These are phyloP conservation scores for Solanum microdontum DNA, from an alignment of 257 asterid genomes.

Conservation along the genomic window DNA sequence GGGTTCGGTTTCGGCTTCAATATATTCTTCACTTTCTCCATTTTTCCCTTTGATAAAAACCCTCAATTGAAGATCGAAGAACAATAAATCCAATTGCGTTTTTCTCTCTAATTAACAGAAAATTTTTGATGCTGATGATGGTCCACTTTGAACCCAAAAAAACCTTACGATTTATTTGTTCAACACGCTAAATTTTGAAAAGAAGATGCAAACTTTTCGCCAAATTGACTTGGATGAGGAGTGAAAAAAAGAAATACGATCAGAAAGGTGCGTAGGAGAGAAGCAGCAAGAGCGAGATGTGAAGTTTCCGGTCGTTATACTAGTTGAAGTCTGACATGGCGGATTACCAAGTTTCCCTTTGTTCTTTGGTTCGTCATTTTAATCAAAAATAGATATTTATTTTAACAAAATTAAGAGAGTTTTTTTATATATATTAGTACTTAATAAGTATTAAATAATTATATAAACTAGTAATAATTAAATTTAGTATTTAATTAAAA, in stretches of 20 bases:
- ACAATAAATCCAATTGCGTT: neutral
- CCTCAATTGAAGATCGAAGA: neutral
- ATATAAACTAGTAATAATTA: too few relatives aligned
- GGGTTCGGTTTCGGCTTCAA: slow-evolving; percentile 86
- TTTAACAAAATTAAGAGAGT: too few relatives aligned
- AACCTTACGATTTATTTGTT: neutral
- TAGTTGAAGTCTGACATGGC: neutral
- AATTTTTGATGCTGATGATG: neutral
- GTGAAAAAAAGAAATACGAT: neutral
- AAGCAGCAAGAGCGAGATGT: neutral
- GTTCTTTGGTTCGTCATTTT: neutral
- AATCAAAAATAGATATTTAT: too few relatives aligned
- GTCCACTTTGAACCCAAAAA: neutral
- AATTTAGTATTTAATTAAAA: too few relatives aligned
- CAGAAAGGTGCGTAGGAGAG: neutral
- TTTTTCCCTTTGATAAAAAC: neutral
- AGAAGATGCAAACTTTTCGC: neutral
- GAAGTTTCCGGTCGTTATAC: neutral
- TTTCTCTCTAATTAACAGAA: neutral
- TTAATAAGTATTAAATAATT: too few relatives aligned
- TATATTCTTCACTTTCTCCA: slow-evolving; percentile 69
- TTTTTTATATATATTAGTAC: too few relatives aligned
- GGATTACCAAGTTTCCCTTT: neutral
- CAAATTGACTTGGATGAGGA: neutral
- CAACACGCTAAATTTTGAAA: neutral